These are phyloP conservation scores for Penicillium canescens DNA, from an alignment of 495 filamentous ascomycete genomes.

Conservation along the genomic window DNA sequence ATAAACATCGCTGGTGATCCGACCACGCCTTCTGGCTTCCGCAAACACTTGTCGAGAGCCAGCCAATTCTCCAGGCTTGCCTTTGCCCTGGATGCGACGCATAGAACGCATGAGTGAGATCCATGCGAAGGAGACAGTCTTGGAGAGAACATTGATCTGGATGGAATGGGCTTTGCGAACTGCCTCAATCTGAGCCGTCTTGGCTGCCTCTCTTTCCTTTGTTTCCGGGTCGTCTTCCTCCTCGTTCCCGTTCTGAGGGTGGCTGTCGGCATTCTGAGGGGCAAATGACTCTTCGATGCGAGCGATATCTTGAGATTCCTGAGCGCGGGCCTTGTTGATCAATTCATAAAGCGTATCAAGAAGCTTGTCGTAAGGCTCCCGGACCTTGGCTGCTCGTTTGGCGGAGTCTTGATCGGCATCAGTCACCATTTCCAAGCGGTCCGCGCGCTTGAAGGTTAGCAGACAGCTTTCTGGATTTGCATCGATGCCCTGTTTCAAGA, in stretches of 20 bases:
- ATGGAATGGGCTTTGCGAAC: constrained; percentile 68
- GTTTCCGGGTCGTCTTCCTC: constrained; percentile 66
- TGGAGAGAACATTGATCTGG: constrained; percentile 71
- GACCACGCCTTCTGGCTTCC: constrained; percentile 80
- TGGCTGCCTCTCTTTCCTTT: constrained; percentile 53
- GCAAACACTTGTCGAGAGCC: constrained; percentile 84
- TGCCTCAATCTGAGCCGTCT: constrained; percentile 65
- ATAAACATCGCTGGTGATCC: constrained; percentile 90
- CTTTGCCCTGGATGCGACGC: constrained; percentile 92
- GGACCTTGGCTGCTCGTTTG: constrained; percentile 69
- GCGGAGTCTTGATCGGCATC: constrained; percentile 67
- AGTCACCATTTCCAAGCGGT: constrained; percentile 74
- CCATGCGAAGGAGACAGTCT: constrained; percentile 87
- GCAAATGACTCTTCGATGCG: constrained; percentile 64
- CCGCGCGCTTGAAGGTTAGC: constrained; percentile 83
- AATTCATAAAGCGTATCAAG: constrained; percentile 83
- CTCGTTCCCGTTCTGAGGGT: constrained; percentile 51
- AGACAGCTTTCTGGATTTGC: constrained; percentile 94
- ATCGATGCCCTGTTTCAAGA: constrained; percentile 75
- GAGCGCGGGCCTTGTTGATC: constrained; percentile 68
- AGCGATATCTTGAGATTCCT: constrained; percentile 68
- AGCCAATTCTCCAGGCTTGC: constrained; percentile 65
- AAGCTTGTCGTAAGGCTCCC: constrained; percentile 79
- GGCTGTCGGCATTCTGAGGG: constrained; percentile 40
- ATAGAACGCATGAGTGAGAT: constrained; percentile 91